phyloP scores from a whole-genome alignment of 768 basidiomycete genomes.

The Tricholoma flavovirens region DNA sequence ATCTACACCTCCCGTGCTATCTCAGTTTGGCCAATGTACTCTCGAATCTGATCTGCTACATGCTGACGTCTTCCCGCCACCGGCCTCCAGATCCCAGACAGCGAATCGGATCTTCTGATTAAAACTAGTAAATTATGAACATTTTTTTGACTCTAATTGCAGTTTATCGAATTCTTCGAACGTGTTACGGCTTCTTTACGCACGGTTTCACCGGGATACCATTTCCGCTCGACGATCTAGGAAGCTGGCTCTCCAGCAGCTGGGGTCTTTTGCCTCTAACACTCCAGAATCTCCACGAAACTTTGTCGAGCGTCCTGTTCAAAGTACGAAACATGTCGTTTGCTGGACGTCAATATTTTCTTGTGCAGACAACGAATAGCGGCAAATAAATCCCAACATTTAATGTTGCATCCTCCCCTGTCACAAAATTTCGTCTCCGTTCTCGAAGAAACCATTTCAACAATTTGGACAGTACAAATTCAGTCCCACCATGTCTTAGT shows the following conservation, averaged over 20 bases:
- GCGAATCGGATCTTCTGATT: slow-evolving; percentile 15
- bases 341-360: slow-evolving; percentile 24
- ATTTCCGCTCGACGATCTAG: slow-evolving; percentile 8
- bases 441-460: not conserved
- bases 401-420: slow-evolving; percentile 17
- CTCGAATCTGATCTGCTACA: not conserved
- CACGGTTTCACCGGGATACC: slow-evolving; percentile 23
- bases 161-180: slow-evolving; percentile 4
- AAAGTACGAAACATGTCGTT: slow-evolving; percentile 24
- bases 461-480: not conserved
- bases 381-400: slow-evolving; percentile 22
- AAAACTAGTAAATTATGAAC: slow-evolving; percentile 9
- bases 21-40: slow-evolving; percentile 8
- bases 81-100: slow-evolving; percentile 3
- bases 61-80: slow-evolving; percentile 1
- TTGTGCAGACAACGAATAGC: slow-evolving; percentile 17
- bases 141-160: slow-evolving; percentile 6
- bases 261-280: slow-evolving; percentile 8
- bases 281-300: slow-evolving; percentile 14
- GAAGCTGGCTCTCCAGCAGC: slow-evolving; percentile 10
- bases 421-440: slow-evolving; percentile 8
- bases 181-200: slow-evolving; percentile 17
- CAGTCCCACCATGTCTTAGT: not conserved
- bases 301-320: slow-evolving; percentile 15
- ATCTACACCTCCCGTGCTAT: slow-evolving; percentile 16